Conservation (phyloP, 2,329 filamentous ascomycete species). For the Penicillium brasilianum region DNA sequence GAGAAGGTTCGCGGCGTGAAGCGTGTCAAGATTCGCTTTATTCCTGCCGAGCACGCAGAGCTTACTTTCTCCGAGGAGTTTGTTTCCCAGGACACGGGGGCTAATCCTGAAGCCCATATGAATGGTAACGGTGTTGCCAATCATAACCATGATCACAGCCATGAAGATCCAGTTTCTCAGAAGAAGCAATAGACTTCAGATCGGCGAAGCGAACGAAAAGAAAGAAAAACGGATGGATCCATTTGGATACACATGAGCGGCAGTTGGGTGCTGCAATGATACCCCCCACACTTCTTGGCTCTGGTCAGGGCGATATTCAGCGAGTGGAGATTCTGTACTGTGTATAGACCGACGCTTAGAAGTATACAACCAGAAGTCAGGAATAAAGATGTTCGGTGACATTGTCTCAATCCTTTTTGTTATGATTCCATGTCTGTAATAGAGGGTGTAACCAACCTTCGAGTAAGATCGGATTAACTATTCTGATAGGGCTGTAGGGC, state of each 20-base stretch:
- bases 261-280: conserved; percentile 25
- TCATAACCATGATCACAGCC: conserved; percentile 26
- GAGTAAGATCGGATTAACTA: neutral
- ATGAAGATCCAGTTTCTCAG: conserved; percentile 19
- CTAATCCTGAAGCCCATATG: conserved; percentile 61
- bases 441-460: neutral
- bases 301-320: neutral
- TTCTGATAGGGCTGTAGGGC: neutral
- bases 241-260: conserved; percentile 8
- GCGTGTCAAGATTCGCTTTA: conserved; percentile 81
- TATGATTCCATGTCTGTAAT: no score
- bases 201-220: neutral
- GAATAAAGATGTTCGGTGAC: neutral
- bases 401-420: no score
- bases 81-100: conserved; percentile 64
- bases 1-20: conserved; percentile 81
- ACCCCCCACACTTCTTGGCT: conserved; percentile 12
- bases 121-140: conserved; percentile 12
- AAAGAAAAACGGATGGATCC: neutral
- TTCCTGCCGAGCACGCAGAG: conserved; percentile 66
- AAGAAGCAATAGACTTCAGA: conserved; percentile 31
- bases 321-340: conserved; percentile 18
- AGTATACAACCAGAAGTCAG: conserved; percentile 8
- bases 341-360: conserved; percentile 24
- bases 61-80: conserved; percentile 77